Evolutionary conservation across 73 alveolate genomes (phyloP), one percentile per base, ranked within the genome.

Genomic region (Durusdinium trenchii): DNA sequence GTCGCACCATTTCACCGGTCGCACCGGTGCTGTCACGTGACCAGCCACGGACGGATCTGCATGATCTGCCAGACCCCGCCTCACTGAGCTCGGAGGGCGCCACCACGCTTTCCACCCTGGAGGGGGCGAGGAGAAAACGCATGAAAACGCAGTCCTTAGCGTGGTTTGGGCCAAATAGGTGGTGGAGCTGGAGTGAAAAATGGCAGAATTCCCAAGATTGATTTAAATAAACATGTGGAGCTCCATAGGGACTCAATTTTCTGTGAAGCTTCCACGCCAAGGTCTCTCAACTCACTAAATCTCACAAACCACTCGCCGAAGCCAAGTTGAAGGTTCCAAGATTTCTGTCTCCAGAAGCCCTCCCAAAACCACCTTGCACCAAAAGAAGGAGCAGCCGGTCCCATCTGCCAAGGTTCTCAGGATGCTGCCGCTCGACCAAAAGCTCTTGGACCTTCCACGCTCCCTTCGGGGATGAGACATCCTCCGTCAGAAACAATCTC

Each of bases 61-160:
- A 64, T 50, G 10, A 10, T 0, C 32, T 26, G 85, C 3, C 23
- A 16, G 12, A n/a, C 7, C n/a, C 76, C 9, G 50, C 98, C 98
- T 91, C 98, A 45, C 98, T 76, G 57, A 91, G 82, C 18, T 91
- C 98, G 50, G 89, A 45, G 30, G 89, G 98, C 50, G 98, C 84
- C 75, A 69, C 98, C 60, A 91, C 57, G 76, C 98, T 91, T 36
- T 91, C 98, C 57, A 46, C 43, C 98, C 87, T 89, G 45, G 81
- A 10, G 50, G 50, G 47, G 85, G 40, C 50, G 6, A 3, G 42
- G 50, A 73, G 47, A 9, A 40, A 46, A 6, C 32, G 18, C 73
- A 60, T 60, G 73, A 60, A 60, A 23, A 32, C n/a, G 1, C n/a
- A 23, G 30, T 32, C 73, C 1, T 60, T 60, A 60, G 73, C 73